phyloP scores from a whole-genome alignment of 176 grass and related monocot genomes.

The Poa annua region DNA sequence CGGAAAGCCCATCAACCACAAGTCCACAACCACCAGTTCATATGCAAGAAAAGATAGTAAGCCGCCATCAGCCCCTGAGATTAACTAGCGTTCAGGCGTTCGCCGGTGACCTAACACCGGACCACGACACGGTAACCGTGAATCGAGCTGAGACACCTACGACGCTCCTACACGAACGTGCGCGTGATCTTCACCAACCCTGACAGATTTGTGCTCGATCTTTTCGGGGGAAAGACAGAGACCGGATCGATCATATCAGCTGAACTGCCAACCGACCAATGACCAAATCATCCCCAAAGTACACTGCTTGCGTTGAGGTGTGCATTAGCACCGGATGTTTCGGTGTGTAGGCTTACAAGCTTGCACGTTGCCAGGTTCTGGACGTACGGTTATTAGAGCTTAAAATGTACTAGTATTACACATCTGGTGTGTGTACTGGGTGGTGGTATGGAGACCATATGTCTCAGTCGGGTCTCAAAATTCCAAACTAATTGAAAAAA shows the following conservation, averaged over 20 bases:
- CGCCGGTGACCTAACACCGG: too few relatives aligned
- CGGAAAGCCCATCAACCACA: too few relatives aligned
- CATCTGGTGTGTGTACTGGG: not conserved
- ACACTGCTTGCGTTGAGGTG: not conserved
- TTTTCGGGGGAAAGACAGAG: not conserved
- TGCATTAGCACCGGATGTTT: not conserved
- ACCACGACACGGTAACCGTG: not conserved
- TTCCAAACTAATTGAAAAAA: slow-evolving; percentile 18
- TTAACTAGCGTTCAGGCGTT: too few relatives aligned
- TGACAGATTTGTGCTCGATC: not conserved
- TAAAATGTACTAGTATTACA: not conserved
- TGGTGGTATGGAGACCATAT: not conserved
- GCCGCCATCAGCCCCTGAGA: too few relatives aligned
- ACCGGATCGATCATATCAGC: not conserved
- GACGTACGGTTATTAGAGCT: not conserved
- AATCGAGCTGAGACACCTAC: not conserved
- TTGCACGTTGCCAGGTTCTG: not conserved
- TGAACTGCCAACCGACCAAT: slow-evolving; percentile 1
- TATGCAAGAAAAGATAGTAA: too few relatives aligned
- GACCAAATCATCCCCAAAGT: not conserved
- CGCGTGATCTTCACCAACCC: not conserved
- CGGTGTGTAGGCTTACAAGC: not conserved
- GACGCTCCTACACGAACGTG: not conserved
- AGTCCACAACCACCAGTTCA: too few relatives aligned
- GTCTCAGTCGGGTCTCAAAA: slow-evolving; percentile 7